Evolutionary conservation across 441 rosid species (phyloP).

Genomic region (Adansonia rubrostipa): DNA sequence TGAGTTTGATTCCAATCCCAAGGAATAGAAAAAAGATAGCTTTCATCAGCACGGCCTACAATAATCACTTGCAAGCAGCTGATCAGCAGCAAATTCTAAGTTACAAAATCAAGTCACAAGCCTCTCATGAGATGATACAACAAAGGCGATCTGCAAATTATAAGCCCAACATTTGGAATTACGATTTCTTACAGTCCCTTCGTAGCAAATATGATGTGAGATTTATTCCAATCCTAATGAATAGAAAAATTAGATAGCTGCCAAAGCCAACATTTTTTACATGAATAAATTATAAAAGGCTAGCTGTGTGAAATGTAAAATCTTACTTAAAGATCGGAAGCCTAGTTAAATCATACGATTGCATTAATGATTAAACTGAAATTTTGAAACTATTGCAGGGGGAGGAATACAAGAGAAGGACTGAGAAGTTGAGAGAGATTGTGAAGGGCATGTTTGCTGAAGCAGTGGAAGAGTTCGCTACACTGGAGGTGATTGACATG

Average conservation of each 20-base stretch:
- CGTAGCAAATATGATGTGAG: constrained; percentile 36
- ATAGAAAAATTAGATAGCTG: too few relatives aligned
- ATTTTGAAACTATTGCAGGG: constrained; percentile 31
- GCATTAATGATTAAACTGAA: background rate
- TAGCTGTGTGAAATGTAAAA: background rate
- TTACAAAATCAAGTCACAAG: too few relatives aligned
- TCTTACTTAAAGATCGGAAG: background rate
- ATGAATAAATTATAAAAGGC: background rate
- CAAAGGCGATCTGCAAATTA: constrained; percentile 42
- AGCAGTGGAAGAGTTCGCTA: constrained; percentile 30
- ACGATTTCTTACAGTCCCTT: constrained; percentile 49
- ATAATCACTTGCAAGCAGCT: too few relatives aligned
- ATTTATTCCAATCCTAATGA: too few relatives aligned
- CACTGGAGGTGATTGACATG: constrained; percentile 46
- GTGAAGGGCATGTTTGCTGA: constrained; percentile 35
- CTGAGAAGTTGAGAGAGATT: constrained; percentile 24
- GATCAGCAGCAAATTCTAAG: too few relatives aligned
- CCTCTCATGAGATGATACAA: too few relatives aligned
- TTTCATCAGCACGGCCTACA: too few relatives aligned
- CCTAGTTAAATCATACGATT: too few relatives aligned
- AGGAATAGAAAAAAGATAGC: too few relatives aligned
- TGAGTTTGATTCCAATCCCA: constrained; percentile 4
- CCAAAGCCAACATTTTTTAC: background rate
- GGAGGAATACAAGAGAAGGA: constrained; percentile 10
- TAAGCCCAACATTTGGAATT: constrained; percentile 55